These are phyloP conservation scores for Aspergillus fijiensis DNA, from an alignment of 2,329 filamentous ascomycete genomes.

Conservation along the genomic window DNA sequence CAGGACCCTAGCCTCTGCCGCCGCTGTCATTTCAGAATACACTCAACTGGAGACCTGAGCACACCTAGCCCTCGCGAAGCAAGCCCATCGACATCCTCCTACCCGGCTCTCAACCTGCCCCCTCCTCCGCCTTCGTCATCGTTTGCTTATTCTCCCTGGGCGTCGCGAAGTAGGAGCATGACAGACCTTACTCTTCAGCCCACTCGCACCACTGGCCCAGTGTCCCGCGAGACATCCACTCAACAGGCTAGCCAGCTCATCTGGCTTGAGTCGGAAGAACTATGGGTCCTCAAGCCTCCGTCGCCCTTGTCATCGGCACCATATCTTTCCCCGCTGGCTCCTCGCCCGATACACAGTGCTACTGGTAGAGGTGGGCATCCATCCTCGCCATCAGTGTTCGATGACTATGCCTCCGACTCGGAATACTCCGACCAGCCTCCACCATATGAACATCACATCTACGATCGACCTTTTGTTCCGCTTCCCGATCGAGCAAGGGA, in stretches of 20 bases:
- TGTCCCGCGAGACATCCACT: background rate
- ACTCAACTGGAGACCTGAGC: background rate
- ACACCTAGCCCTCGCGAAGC: background rate
- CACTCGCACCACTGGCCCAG: background rate
- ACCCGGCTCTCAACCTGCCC: background rate
- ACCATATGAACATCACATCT: slow-evolving; percentile 29
- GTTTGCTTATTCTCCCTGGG: background rate
- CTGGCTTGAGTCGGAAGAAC: slow-evolving; percentile 32
- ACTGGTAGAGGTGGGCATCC: background rate
- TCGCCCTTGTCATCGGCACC: background rate
- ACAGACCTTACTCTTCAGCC: slow-evolving; percentile 3
- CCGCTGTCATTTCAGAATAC: slow-evolving; percentile 2
- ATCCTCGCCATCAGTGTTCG: background rate
- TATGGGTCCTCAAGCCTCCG: slow-evolving; percentile 26
- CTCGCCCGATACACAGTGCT: background rate
- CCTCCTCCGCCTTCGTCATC: slow-evolving; percentile 2
- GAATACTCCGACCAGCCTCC: slow-evolving; percentile 23
- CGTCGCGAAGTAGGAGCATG: background rate
- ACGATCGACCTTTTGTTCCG: slow-evolving; percentile 18
- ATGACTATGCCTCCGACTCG: background rate
- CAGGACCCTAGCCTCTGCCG: slow-evolving; percentile 2
- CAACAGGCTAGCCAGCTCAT: slow-evolving; percentile 22
- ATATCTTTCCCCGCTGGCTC: background rate
- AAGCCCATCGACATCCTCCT: background rate
- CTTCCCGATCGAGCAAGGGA: background rate